phyloP scores from a whole-genome alignment of 208 protist genomes.

The Trichomonas gallinae region DNA sequence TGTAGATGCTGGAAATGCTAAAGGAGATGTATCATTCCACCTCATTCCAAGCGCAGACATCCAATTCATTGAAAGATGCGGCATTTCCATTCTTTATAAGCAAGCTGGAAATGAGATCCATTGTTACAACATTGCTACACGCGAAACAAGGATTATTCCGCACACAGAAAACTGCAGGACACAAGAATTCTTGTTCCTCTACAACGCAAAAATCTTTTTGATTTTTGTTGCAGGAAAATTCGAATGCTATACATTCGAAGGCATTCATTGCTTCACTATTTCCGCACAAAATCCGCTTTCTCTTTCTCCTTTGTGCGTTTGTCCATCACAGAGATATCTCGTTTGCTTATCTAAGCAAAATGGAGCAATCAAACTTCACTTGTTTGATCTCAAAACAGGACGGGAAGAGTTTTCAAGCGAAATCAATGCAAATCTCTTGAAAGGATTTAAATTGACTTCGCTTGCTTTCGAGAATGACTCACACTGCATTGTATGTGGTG shows the following conservation, averaged over 20 bases:
- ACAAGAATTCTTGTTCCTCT: background rate
- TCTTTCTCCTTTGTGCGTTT: background rate
- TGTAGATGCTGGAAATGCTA: background rate
- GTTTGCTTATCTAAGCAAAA: background rate
- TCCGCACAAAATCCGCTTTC: background rate
- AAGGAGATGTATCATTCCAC: background rate
- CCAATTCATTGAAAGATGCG: background rate
- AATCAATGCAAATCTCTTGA: background rate
- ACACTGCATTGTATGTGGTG: background rate
- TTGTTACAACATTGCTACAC: background rate
- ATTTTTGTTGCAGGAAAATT: background rate
- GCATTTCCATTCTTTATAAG: background rate
- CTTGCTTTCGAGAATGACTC: background rate
- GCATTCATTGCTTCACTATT: background rate
- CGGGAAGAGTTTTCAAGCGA: background rate
- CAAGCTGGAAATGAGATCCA: background rate
- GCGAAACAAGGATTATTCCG: background rate
- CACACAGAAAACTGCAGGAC: background rate
- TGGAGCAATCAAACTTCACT: background rate
- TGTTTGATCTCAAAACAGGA: background rate
- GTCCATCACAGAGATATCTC: background rate
- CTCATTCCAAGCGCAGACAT: background rate
- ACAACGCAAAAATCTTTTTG: background rate
- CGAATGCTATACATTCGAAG: background rate
- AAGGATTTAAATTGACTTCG: background rate